These are phyloP conservation scores for Naganishia friedmannii DNA, from an alignment of 768 basidiomycete species.

Conservation along the genomic window DNA sequence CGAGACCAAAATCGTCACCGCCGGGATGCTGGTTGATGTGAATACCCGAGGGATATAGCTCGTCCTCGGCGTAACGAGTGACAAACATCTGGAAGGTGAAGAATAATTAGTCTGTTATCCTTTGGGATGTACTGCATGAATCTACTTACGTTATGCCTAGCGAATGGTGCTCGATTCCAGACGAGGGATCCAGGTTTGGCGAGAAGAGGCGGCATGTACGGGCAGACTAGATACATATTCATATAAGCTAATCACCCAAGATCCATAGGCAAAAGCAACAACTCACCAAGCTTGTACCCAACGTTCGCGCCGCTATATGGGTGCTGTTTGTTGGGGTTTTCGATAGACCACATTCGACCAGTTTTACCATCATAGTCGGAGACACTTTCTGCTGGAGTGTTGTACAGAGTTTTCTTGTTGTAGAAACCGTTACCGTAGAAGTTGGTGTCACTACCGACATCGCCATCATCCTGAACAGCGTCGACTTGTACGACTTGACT, in stretches of 20 bases:
- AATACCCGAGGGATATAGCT: conserved; percentile 57
- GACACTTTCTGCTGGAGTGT: conserved; percentile 60
- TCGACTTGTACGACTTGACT: conserved; percentile 83
- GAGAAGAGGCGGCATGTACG: conserved; percentile 49
- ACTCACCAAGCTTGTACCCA: conserved; percentile 63
- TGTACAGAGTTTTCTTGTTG: conserved; percentile 61
- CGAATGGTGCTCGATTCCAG: conserved; percentile 69
- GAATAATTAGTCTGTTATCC: conserved; percentile 8
- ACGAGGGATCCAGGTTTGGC: conserved; percentile 54
- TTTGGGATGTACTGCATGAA: no score
- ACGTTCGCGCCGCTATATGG: conserved; percentile 66
- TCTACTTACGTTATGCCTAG: conserved; percentile 55
- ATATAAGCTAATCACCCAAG: background rate
- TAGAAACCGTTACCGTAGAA: conserved; percentile 82
- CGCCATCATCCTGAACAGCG: conserved; percentile 63
- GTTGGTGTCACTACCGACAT: conserved; percentile 73
- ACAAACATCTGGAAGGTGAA: conserved; percentile 63
- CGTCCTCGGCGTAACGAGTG: conserved; percentile 63
- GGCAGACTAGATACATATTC: conserved; percentile 34
- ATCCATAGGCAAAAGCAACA: background rate
- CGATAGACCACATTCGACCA: conserved; percentile 79
- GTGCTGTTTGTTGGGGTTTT: conserved; percentile 67
- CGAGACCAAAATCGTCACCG: conserved; percentile 69
- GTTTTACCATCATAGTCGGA: conserved; percentile 65
- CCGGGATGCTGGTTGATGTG: conserved; percentile 77